Conservation (phyloP, 1,139 yeast species). For the Magnusiomyces paraingens region DNA sequence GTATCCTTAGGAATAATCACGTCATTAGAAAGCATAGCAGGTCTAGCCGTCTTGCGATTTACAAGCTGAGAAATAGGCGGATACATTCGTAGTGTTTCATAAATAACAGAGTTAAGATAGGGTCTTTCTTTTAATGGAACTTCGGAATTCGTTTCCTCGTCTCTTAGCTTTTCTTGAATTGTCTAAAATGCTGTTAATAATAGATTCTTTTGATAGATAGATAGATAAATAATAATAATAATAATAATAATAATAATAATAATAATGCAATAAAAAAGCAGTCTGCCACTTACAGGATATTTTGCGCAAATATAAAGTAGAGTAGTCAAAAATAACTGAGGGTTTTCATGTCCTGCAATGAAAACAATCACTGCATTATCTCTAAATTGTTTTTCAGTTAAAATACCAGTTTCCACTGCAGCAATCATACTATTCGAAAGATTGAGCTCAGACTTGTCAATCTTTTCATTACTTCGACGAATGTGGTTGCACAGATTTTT, state of each 20-base stretch:
- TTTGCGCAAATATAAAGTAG: conserved; percentile 45
- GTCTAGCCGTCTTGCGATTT: conserved; percentile 42
- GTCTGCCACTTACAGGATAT: conserved; percentile 19
- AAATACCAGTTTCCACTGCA: conserved; percentile 36
- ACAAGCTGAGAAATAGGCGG: conserved; percentile 58
- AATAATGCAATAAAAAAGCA: not conserved
- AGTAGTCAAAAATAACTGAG: conserved; percentile 47
- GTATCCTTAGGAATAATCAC: conserved; percentile 45
- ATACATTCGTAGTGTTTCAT: conserved; percentile 46
- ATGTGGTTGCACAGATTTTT: conserved; percentile 32
- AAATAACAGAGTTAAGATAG: conserved; percentile 37
- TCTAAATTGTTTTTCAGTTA: conserved; percentile 43
- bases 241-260: not conserved
- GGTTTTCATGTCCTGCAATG: conserved; percentile 60
- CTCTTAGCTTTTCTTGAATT: conserved; percentile 8
- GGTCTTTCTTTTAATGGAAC: conserved; percentile 25
- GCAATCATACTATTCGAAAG: conserved; percentile 36
- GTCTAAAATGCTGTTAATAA: conserved; percentile 20
- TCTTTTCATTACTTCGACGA: conserved; percentile 20
- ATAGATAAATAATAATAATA: conserved; percentile 21
- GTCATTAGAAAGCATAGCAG: conserved; percentile 37
- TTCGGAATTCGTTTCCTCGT: conserved; percentile 12
- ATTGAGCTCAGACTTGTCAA: conserved; percentile 24
- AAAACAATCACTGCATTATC: conserved; percentile 54
- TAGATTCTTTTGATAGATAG: conserved; percentile 37